phyloP scores from a whole-genome alignment of 2,329 filamentous ascomycete species.

The Aspergillus brunneoviolaceus region DNA sequence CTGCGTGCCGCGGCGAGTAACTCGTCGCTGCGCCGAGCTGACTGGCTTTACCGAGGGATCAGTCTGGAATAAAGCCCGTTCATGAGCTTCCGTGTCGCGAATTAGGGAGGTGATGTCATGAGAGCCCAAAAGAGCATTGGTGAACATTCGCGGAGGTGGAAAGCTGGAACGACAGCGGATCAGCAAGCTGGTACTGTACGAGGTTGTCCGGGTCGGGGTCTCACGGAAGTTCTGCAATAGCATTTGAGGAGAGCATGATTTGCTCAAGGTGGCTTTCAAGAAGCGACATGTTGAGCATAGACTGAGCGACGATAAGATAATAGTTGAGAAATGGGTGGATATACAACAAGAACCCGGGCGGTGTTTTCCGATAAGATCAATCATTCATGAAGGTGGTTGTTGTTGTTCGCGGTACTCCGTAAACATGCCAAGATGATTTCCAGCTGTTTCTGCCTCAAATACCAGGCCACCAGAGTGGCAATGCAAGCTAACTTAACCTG shows the following conservation, averaged over 20 bases:
- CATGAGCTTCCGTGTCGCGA: conserved; percentile 90
- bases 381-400: neutral
- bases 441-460: conserved; percentile 11
- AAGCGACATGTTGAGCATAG: conserved; percentile 58
- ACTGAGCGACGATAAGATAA: neutral
- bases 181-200: neutral
- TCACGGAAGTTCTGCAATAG: conserved; percentile 72
- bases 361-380: neutral
- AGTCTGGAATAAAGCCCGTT: conserved; percentile 91
- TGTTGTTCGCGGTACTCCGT: neutral
- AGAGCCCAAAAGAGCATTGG: conserved; percentile 82
- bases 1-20: conserved; percentile 50
- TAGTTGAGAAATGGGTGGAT: neutral
- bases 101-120: conserved; percentile 94
- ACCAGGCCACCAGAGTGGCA: conserved; percentile 1
- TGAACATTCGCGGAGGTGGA: conserved; percentile 88
- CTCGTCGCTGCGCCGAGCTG: conserved; percentile 48
- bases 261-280: conserved; percentile 72
- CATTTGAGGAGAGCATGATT: conserved; percentile 71
- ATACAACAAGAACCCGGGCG: neutral
- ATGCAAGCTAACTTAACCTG: neutral
- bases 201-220: conserved; percentile 28
- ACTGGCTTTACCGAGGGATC: conserved; percentile 62
- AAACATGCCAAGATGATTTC: conserved; percentile 7
- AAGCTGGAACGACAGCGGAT: conserved; percentile 59